Base-by-base conservation (phyloP, 2,329 filamentous ascomycete genomes). In the Fonsecaea erecta region DNA sequence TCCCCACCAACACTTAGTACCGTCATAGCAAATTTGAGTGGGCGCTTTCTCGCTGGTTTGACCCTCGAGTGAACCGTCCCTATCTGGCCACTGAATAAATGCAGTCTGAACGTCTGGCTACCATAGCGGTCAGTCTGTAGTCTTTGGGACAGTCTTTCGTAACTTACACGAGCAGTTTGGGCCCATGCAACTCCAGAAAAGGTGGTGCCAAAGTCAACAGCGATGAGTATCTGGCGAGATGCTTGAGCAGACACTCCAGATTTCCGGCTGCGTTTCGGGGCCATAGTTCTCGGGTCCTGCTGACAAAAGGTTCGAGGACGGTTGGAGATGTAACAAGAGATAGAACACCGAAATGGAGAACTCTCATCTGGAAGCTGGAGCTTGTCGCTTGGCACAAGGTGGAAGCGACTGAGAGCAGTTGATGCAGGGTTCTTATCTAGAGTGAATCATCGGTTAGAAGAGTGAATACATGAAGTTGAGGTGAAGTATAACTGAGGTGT, bases 161-260 rank as follows among this genome's bases (percentile, higher is more conserved):
- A 18, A 58, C 64, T 65, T 64, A 72, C 71, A 55, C 69, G 59
- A 43, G 51, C 63, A n/a, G 65, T 67, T 35, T 68, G 59, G 32
- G 67, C 71, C 71, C 71, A 74, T 0, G 70, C 68, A 30, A 70
- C 58, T 5, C 71, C 71, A 12, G 70, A 71, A 48, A 60, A 73
- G 3, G 71, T 73, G 12, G 70, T 73, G 0, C 72, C 72, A 35
- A 71, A 73, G 37, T 74, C 72, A n/a, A 72, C 40, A 1, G 69
- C 70, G 2, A 73, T 59, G 30, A 73, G 37, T 16, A 73, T 67
- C n/a, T 28, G 51, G 24, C 65, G 67, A 30, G 66, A 14, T 26
- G 21, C 1, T 28, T 6, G 21, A 14, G 48, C 28, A 52, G 48
- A 12, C 14, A 21, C 48, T 30, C 4, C 43, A 8, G 48, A 1